A percentile compares a stretch with the other conserved stretches of the same genome.
Evolutionary conservation across 805 yeast genomes (phyloP).

Genomic region (Metschnikowia gruessii): DNA sequence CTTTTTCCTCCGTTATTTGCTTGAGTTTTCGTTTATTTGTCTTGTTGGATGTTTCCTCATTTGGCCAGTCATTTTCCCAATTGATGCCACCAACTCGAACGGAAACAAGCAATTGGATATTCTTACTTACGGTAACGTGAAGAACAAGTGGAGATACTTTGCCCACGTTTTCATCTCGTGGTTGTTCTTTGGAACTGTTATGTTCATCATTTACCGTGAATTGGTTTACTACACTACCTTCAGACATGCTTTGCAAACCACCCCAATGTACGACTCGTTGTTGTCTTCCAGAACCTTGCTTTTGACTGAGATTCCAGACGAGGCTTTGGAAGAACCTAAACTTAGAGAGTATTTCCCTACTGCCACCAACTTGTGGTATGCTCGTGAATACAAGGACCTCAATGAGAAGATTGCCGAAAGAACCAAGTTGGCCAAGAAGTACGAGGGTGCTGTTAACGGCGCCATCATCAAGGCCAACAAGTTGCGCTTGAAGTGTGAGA

Average conservation of each 20-base stretch:
- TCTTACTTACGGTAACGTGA: conserved; percentile 61
- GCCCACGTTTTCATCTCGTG: conserved; percentile 78
- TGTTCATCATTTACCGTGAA: conserved; percentile 70
- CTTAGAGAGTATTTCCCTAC: conserved; percentile 62
- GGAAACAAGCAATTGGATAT: conserved; percentile 57
- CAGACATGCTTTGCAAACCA: conserved; percentile 70
- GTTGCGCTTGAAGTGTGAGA: conserved; percentile 50
- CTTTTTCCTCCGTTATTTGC: conserved; percentile 64
- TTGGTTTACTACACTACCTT: conserved; percentile 66
- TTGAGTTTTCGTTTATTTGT: conserved; percentile 52
- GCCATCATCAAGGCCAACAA: conserved; percentile 60
- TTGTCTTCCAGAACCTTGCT: conserved; percentile 70
- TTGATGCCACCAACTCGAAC: conserved; percentile 69
- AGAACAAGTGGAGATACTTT: conserved; percentile 58
- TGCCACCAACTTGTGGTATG: conserved; percentile 56
- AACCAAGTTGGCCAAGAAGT: conserved; percentile 54
- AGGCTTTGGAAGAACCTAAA: conserved; percentile 44
- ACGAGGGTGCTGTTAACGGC: conserved; percentile 64
- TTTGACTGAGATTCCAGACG: conserved; percentile 62
- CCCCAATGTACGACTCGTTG: conserved; percentile 69
- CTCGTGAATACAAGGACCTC: conserved; percentile 60
- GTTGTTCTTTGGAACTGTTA: conserved; percentile 64
- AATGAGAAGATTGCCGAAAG: conserved; percentile 59
- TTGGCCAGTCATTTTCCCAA: conserved; percentile 71
- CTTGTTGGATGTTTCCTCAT: conserved; percentile 51